Base-by-base conservation (phyloP, 2,329 filamentous ascomycete genomes). In the Fusarium kyushuense region DNA sequence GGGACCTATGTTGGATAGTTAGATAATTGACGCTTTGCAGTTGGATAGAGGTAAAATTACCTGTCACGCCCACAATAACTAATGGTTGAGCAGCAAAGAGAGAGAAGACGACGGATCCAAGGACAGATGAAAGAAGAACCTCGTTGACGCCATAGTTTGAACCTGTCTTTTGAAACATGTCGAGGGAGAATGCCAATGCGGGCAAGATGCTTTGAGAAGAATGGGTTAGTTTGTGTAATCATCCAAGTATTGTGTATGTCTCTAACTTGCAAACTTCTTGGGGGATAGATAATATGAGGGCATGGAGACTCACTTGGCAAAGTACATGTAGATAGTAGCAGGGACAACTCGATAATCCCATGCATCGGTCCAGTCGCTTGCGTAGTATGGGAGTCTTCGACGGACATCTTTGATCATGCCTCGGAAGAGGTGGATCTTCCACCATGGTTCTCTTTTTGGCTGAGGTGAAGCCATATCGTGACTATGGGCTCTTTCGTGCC, bases 271-370 rank as follows among this genome's bases (percentile, higher is more conserved):
- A 29, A 19, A 36, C 6, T 29, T 17, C 13, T 11, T 17, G 16
- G 23, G 13, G 19, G 17, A 42, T 17, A 19, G 41, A 42, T 17
- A 19, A 43, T 6, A 32, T 32, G 12, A 25, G 21, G 29, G 29
- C 16, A 13, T 16, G 19, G 17, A 54, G 21, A 70, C 83, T 65
- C 84, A 95, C 92, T 96, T 96, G 67, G 93, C 93, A 85, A 96
- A 97, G 82, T 96, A 97, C 92, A 96, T 97, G 80, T 96, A 96
- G 30, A 96, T 83, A 12, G 93, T 96, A 17, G 92, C 92, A 2
- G 93, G 93, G 38, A 97, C 86, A 41, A 97, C 92, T 54, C 93
- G 88, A 81, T 97, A 97, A 76, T 96, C 92, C 92, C 92, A 96
- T 2, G 93, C 93, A 81, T 97, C 93, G 19, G 77, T 83, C 92